Evolutionary conservation across 2,329 filamentous ascomycete genomes (phyloP), one percentile per base, ranked within the genome.

Genomic region (Aspergillus texensis): DNA sequence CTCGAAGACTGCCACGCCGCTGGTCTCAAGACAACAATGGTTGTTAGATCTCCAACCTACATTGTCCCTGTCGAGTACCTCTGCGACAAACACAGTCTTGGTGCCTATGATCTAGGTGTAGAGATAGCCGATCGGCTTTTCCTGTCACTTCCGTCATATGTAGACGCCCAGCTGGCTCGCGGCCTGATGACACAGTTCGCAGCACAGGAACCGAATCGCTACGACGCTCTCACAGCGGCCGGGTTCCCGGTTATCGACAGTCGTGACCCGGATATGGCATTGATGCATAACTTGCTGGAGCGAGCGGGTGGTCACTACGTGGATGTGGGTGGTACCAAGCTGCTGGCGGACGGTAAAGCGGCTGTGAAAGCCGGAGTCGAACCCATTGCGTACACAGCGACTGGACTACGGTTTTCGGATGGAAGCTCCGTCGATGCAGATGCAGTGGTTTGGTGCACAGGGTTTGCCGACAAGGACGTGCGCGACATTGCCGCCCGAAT

Each of bases 1-100:
- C 78, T 81, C 1, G 77, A 82, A 65, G 80, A 83, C 68, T 82
- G 81, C 71, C 75, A 77, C 57, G 71, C 77, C 36, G 77, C 78
- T 3, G 77, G 77, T 3, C 69, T 79, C n/a, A 70, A 78, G 28
- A 72, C 79, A 19, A 83, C 81, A 32, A 81, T 84, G 68, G 72
- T 82, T 0, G 81, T 82, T 62, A 78, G 81, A 39, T 77, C 73
- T 28, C 75, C 74, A 4, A 84, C 82, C 10, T 70, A 72, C 48
- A 69, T 74, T 11, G 14, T 72, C 2, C 72, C 72, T 1, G 59
- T 67, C 2, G 69, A 72, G 4, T 71, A 71, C 21, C 26, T 69
- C 32, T 68, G 57, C 30, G 61, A 71, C 55, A 68, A 70, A 2
- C 59, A 60, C 11, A 66, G 68, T 58, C 67, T 68, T 11, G 69